Evolutionary conservation across 805 yeast species (phyloP), one percentile per base, ranked within the genome.

Genomic region (Kluyveromyces wickerhamii): DNA sequence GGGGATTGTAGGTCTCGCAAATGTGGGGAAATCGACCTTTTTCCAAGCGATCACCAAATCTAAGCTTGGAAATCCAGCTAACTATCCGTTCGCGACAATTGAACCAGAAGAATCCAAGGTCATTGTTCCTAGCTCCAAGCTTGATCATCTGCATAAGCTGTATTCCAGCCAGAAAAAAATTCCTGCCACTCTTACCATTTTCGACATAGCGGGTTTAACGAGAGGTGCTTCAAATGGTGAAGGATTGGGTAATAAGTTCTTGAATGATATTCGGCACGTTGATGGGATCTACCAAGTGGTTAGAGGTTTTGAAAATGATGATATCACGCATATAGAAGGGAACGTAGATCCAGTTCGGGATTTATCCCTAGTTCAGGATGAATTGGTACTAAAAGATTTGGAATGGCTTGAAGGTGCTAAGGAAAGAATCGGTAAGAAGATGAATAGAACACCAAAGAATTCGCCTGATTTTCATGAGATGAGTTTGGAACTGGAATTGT

Each of bases 191-290:
- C 66, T 82, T 52, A 79, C 84, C 31, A 68, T 82, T 29, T 78
- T 74, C 45, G 94, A 82, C 55, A 82, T 82, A 54, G 94, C 94
- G 11, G 94, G 94, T 34, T 66, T 82, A 42, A 81, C 86, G 30
- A 74, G 78, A 58, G 85, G 84, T 52, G 94, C 94, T 4, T 72
- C 81, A n/a, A 71, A 73, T 33, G 94, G 94, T 42, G 86, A 79
- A 61, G 94, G 94, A 35, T 65, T 82, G 43, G 94, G 94, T 36
- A 81, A 82, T 59, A 82, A 80, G 48, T 82, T 82, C 62, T 66
- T 82, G 52, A 74, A 80, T 44, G 82, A 82, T 60, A 82, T 82
- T 41, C 67, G 84, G 57, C 79, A 77, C 36, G 89, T 81, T 21
- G 92, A 82, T 66, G 87, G 87, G 25, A 77, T 82, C 32, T 81